Evolutionary conservation across 2,329 filamentous ascomycete species (phyloP).

Genomic region (Neofusicoccum cordaticola): DNA sequence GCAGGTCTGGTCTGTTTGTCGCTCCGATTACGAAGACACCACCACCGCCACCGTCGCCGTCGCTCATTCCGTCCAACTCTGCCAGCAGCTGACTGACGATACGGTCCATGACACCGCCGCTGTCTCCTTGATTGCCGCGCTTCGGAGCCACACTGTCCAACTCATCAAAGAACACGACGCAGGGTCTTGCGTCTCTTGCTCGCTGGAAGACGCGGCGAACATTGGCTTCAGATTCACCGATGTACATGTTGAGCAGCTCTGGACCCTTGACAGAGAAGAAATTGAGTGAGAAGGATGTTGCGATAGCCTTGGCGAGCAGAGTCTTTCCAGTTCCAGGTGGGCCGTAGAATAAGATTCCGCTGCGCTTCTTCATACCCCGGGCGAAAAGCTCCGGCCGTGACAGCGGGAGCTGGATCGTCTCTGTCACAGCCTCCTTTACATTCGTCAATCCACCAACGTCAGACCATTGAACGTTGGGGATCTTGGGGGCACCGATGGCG

Average conservation of each 20-base stretch:
- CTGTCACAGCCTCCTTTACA: slow-evolving; percentile 94
- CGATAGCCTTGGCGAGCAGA: slow-evolving; percentile 86
- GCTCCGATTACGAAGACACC: slow-evolving; percentile 97
- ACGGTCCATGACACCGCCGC: slow-evolving; percentile 95
- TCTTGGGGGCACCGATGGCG: slow-evolving; percentile 95
- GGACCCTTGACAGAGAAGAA: slow-evolving; percentile 94
- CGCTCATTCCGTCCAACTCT: slow-evolving; percentile 96
- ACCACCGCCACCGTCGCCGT: slow-evolving; percentile 71
- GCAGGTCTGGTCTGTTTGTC: slow-evolving; percentile 88
- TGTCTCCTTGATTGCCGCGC: slow-evolving; percentile 94
- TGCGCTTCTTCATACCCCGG: slow-evolving; percentile 97
- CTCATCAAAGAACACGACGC: slow-evolving; percentile 92
- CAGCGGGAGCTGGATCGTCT: slow-evolving; percentile 91
- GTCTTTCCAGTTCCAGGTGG: slow-evolving; percentile 91
- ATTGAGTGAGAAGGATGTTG: slow-evolving; percentile 89
- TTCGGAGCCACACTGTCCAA: slow-evolving; percentile 93
- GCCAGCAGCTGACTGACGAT: slow-evolving; percentile 94
- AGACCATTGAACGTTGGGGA: slow-evolving; percentile 93
- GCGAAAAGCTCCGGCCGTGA: slow-evolving; percentile 91
- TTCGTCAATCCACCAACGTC: slow-evolving; percentile 91
- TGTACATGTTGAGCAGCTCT: slow-evolving; percentile 93
- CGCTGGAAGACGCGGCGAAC: slow-evolving; percentile 86
- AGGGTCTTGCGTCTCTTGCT: slow-evolving; percentile 79
- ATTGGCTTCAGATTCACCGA: slow-evolving; percentile 90
- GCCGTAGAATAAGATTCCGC: slow-evolving; percentile 87